phyloP scores from a whole-genome alignment of 805 yeast species.

The Clavispora phyllophila region DNA sequence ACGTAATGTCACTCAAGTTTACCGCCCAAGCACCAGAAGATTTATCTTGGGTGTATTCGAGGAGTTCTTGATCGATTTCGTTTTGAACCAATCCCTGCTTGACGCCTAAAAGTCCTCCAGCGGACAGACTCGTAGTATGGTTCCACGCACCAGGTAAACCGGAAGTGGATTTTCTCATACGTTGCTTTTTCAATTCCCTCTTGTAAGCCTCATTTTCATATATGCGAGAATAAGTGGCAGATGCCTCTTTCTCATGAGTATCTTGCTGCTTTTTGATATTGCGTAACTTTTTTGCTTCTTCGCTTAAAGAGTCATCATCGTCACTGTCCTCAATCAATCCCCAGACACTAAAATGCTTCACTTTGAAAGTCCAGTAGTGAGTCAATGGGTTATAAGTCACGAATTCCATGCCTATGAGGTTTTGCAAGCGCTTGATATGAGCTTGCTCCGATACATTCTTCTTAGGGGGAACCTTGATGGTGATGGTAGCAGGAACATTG shows the following conservation, averaged over 20 bases:
- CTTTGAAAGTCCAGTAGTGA: conserved; percentile 75
- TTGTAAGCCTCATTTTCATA: conserved; percentile 26
- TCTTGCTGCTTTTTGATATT: conserved; percentile 31
- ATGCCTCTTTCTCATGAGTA: conserved; percentile 39
- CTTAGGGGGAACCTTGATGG: conserved; percentile 57
- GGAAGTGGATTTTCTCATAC: conserved; percentile 22
- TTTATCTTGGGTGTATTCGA: conserved; percentile 16
- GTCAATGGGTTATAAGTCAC: conserved; percentile 72
- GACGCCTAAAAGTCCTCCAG: conserved; percentile 18
- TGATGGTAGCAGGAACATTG: conserved; percentile 72
- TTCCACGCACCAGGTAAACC: conserved; percentile 38
- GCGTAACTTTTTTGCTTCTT: conserved; percentile 27
- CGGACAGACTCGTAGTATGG: conserved; percentile 10
- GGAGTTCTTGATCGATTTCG: conserved; percentile 27
- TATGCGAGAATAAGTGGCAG: conserved; percentile 22
- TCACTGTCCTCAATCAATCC: conserved; percentile 64
- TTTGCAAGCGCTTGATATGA: conserved; percentile 48
- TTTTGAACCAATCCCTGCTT: conserved; percentile 27
- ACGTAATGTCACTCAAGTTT: conserved; percentile 29
- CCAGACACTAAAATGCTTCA: conserved; percentile 92
- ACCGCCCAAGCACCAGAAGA: conserved; percentile 20
- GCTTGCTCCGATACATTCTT: conserved; percentile 38
- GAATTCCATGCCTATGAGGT: conserved; percentile 66
- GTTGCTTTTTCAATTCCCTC: conserved; percentile 33
- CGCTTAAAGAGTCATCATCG: conserved; percentile 28